Evolutionary conservation across 345 rosid genomes (phyloP).

Genomic region (Pistacia atlantica): DNA sequence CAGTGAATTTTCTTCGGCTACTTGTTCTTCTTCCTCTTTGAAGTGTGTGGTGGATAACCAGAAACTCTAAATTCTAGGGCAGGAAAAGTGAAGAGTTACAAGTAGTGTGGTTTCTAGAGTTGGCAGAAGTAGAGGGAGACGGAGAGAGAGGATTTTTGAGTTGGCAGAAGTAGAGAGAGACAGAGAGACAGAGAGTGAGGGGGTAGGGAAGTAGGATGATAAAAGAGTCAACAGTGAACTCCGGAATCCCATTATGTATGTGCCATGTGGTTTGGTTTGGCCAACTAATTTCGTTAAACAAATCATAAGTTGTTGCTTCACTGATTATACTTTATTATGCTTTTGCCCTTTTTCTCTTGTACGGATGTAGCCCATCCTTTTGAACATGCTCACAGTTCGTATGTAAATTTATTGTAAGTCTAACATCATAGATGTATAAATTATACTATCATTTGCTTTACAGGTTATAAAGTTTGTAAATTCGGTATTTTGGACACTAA

Average conservation of each 20-base stretch:
- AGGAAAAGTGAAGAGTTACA: neutral
- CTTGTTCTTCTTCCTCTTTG: neutral
- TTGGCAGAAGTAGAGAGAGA: neutral
- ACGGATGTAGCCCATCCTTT: too few relatives aligned
- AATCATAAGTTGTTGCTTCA: neutral
- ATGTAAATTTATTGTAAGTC: too few relatives aligned
- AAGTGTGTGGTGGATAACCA: neutral
- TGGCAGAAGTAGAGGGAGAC: neutral
- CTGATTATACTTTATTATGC: too few relatives aligned
- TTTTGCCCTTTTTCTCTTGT: neutral
- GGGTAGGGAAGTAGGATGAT: neutral
- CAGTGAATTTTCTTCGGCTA: neutral
- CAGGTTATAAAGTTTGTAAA: too few relatives aligned
- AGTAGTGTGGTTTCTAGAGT: neutral
- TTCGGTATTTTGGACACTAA: too few relatives aligned
- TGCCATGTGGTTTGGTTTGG: neutral
- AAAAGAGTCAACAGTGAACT: neutral
- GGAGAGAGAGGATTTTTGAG: neutral
- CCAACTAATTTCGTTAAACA: slow-evolving; percentile 20
- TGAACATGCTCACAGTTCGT: too few relatives aligned
- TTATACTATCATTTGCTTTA: too few relatives aligned
- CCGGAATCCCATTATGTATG: slow-evolving; percentile 1
- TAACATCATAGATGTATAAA: too few relatives aligned
- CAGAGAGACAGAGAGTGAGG: neutral
- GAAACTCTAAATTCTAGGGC: neutral